Conservation (phyloP, 2,329 filamentous ascomycete species). For the Chalara sp. region DNA sequence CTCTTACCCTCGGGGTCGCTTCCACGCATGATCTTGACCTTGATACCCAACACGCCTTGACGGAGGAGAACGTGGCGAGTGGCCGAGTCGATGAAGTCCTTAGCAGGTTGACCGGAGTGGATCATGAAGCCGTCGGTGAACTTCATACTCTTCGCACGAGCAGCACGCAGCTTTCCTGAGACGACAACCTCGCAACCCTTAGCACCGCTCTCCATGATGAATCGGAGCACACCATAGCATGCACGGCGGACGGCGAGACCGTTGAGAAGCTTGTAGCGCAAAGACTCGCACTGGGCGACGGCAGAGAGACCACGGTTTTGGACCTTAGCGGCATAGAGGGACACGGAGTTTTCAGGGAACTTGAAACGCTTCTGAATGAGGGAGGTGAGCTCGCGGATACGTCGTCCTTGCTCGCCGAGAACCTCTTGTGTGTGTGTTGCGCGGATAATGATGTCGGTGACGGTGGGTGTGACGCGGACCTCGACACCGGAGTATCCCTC, state of each 20-base stretch:
- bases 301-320: slow-evolving; percentile 99
- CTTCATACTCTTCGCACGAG: slow-evolving; percentile 99
- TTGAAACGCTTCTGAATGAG: slow-evolving; percentile 99
- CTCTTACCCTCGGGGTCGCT: slow-evolving; percentile 99
- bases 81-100: slow-evolving; percentile 98
- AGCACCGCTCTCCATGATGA: slow-evolving; percentile 99
- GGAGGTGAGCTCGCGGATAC: slow-evolving; percentile 99
- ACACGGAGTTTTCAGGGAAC: slow-evolving; percentile 99
- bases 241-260: slow-evolving; percentile 96
- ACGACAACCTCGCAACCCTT: slow-evolving; percentile 99
- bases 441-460: slow-evolving; percentile 99
- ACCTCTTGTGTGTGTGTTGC: slow-evolving; percentile 99
- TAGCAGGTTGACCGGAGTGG: slow-evolving; percentile 98
- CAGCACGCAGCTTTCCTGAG: slow-evolving; percentile 96
- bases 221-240: slow-evolving; percentile 99
- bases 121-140: slow-evolving; percentile 99
- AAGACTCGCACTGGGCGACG: slow-evolving; percentile 99
- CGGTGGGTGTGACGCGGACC: slow-evolving; percentile 98
- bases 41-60: slow-evolving; percentile 99
- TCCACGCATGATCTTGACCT: slow-evolving; percentile 99
- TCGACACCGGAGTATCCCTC: slow-evolving; percentile 99
- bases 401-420: slow-evolving; percentile 98
- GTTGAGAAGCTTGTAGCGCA: slow-evolving; percentile 99
- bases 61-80: slow-evolving; percentile 99
- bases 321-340: slow-evolving; percentile 99